Evolutionary conservation across 352 stramenopile genomes (phyloP).

Genomic region (Phytophthora citricola): DNA sequence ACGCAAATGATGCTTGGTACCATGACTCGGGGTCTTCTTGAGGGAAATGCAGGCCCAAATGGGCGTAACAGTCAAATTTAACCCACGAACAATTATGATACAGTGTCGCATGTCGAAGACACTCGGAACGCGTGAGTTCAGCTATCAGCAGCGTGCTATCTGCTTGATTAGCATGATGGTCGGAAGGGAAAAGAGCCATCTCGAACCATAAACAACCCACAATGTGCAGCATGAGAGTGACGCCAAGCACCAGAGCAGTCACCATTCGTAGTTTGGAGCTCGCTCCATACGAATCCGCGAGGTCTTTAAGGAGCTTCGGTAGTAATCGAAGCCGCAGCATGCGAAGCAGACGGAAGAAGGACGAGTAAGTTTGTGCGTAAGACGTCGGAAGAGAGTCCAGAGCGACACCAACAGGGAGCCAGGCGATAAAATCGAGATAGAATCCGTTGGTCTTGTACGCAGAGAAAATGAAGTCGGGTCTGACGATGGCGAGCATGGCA

Average conservation of each 20-base stretch:
- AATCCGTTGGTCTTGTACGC: constrained; percentile 64
- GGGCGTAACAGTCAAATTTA: constrained; percentile 63
- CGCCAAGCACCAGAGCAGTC: constrained; percentile 46
- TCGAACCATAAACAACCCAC: constrained; percentile 70
- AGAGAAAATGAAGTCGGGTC: constrained; percentile 60
- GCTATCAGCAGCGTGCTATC: neutral
- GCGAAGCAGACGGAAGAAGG: constrained; percentile 49
- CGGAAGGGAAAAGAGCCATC: constrained; percentile 35
- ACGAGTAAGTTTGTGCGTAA: constrained; percentile 37
- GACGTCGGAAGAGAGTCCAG: constrained; percentile 43
- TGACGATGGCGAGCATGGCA: constrained; percentile 59
- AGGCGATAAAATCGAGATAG: constrained; percentile 53
- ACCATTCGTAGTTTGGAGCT: constrained; percentile 65
- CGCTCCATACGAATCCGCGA: constrained; percentile 58
- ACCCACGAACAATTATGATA: constrained; percentile 77
- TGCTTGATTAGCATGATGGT: neutral
- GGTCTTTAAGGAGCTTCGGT: constrained; percentile 43
- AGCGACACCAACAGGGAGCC: constrained; percentile 50
- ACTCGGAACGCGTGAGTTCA: constrained; percentile 43
- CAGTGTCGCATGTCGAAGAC: constrained; percentile 45
- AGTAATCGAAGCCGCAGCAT: constrained; percentile 56
- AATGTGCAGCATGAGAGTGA: constrained; percentile 62
- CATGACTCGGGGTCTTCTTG: constrained; percentile 27
- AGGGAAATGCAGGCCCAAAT: constrained; percentile 53
- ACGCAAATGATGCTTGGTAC: constrained; percentile 66